Base-by-base conservation (phyloP, 768 basidiomycete genomes). In the Lentinus tigrinus region DNA sequence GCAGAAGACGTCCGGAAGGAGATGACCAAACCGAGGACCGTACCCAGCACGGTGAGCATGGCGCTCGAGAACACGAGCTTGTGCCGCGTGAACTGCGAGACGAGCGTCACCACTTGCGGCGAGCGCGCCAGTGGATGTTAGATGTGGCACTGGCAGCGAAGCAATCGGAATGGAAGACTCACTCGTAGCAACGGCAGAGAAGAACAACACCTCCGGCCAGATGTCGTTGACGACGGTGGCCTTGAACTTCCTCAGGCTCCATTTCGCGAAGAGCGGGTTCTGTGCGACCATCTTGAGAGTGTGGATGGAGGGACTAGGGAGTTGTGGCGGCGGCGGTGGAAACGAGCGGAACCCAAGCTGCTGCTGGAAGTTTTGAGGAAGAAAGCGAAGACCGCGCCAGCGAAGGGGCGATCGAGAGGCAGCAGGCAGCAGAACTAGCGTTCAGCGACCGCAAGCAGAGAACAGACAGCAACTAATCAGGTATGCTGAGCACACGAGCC, bases 1-100 rank as follows among this genome's bases (percentile, higher is more conserved):
- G 88, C 87, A 37, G 84, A 85, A 11, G 85, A 85, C 7, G 86
- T 89, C 60, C 88, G 76, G 74, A 89, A 91, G 0, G 85, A 85
- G 52, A 91, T 83, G 47, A 86, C 84, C 64, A 85, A 74, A 81
- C 80, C 86, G 68, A 88, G 81, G 26, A 89, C 85, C 14, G 85
- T 86, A 80, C 88, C 88, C 52, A 91, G 76, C 7, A 89, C 88
- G 3, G 87, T 85, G 56, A 91, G 74, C 60, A 87, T 77, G 42
- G 74, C 73, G 54, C 75, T 84, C 11, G 80, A 77, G 53, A 88
- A 74, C 0, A 72, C 73, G n/a, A 89, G 75, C 47, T 79, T 71
- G 46, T 74, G 74, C 5, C 56, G 54, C 0, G 84, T 85, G 65
- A 80, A 65, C 56, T 78, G 65, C 0, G 83, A 81, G 10, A 88